Evolutionary conservation across 1,284 basidiomycete species (phyloP), one percentile per base, ranked within the genome.

Genomic region (Anthracocystis panici-leucophaei): DNA sequence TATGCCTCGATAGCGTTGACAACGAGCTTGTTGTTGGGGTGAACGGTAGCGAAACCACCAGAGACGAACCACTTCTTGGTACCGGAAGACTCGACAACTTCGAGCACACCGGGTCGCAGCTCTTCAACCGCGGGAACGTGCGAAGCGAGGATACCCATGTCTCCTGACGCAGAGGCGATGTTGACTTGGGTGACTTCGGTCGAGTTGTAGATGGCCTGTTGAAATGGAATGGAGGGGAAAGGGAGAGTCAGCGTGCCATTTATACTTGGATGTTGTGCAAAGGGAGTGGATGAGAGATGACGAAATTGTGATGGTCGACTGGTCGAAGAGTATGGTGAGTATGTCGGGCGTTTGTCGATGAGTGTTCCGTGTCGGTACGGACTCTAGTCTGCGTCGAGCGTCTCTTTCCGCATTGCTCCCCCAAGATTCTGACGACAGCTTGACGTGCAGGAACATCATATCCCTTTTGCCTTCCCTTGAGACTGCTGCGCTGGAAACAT

Each of bases 1-100:
- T 95, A 96, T 71, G 93, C 97, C 89, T 99, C 97, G 60, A 99
- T 92, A 71, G 92, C 94, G 87, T 99, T 99, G 86, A 99, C 92
- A 48, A 96, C 97, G 67, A 99, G 89, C 81, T 90, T 91, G 90
- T 98, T 99, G 89, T 95, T 95, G 56, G 94, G 93, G 88, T 99
- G 97, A 55, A 99, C 93, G 67, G 93, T 97, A 62, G 97, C 96
- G 86, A 99, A 98, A 67, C 97, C 97, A 75, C 93, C 92, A 65
- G 96, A 97, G 59, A 94, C 97, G 65, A 84, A 85, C 76, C 75
- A 82, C 66, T 82, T 84, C 74, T 81, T 83, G 48, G 75, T 66
- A 45, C 82, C 83, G 58, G 52, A 60, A 18, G 78, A 72, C 59
- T 85, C 82, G 61, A 85, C 75, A n/a, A 85, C 82, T 65, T 85